Base-by-base conservation (phyloP, 1,284 basidiomycete species). In the Rhodotorula sp. region DNA sequence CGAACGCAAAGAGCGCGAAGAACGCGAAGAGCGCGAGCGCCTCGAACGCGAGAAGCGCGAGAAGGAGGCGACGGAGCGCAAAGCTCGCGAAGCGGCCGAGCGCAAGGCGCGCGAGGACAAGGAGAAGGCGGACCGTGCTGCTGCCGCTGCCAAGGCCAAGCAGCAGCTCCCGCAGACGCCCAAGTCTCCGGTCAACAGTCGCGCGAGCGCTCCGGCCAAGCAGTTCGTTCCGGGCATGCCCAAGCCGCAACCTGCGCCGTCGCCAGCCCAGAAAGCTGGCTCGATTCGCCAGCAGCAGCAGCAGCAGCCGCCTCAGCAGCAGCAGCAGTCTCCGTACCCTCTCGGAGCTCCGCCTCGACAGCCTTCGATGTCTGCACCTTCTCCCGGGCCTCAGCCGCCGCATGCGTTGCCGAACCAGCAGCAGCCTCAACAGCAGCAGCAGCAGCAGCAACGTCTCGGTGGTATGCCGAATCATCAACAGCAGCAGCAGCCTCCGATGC, bases 1-100 rank as follows among this genome's bases (percentile, higher is more conserved):
- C 65, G 88, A 91, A 77, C 84, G 86, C 64, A 85, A 85, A 65
- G 90, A 90, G 78, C 85, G 84, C 72, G 89, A 90, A 81, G 86
- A 86, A 78, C 84, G 81, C n/a, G 76, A 74, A 79, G 81, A 65
- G 81, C 83, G 77, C 82, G 82, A 68, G 82, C 64, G 68, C 49
- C 46, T 63, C 58, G 73, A 71, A 52, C 65, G 51, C 61, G 68
- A 65, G 60, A 64, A 59, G 62, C 64, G 70, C 58, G 76, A 76
- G 49, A 70, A 69, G 68, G 76, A 71, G n/a, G 75, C 73, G 51
- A 83, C 82, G 78, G 81, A 83, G 79, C 83, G 82, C 77, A 83
- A 82, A 78, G 81, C 83, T 79, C 83, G 82, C 78, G 81, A 86
- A 71, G 68, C 66, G 7, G 68, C 62, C 0, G 76, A 71, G 47